Base-by-base conservation (phyloP, 768 basidiomycete species). In the Chalciporus piperatus region DNA sequence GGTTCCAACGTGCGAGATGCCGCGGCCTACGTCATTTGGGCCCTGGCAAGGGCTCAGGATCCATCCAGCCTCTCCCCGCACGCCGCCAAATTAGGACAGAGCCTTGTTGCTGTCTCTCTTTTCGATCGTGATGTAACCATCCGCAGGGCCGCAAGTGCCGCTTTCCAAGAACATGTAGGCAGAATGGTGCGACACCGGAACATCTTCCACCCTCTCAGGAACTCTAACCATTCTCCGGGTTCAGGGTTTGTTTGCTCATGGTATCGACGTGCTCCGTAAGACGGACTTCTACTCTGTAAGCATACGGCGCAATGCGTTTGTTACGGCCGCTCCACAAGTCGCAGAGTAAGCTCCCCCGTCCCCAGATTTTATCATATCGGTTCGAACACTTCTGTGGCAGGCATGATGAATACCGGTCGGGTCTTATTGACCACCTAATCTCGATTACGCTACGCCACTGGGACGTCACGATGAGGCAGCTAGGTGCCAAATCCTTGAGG, bases 231-330 rank as follows among this genome's bases (percentile, higher is more conserved):
- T 59, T 48, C 48, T 53, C 38, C 48, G 61, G 64, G 52, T 55
- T 25, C 62, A 98, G 96, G 85, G 81, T 54, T 71, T 95, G 47
- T 95, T 98, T 66, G 85, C 91, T 41, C 87, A 96, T 71, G 97
- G 97, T 2, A 97, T 99, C 56, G 92, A 93, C 63, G 88, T 98
- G 22, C 74, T 99, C 41, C 79, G 85, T 38, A 89, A 91, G 66
- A 91, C 90, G 0, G 97, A 99, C 72, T 98, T 98, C 69, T 98
- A 92, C 72, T 87, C 92, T 37, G 89, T 98, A 52, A 90, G 93
- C 59, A 76, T 92, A 22, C 74, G 92, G 47, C 78, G 87, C 57
- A 88, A 91, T 57, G 85, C 96, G 0, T 97, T 93, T 65, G 70
- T 91, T n/a, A 69, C 77, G 14, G 90, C 92, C 37, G 92, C 93